Evolutionary conservation across 176 grass and related monocot species (phyloP), one percentile per base, ranked within the genome.

Genomic region (Aegilops tauschii): DNA sequence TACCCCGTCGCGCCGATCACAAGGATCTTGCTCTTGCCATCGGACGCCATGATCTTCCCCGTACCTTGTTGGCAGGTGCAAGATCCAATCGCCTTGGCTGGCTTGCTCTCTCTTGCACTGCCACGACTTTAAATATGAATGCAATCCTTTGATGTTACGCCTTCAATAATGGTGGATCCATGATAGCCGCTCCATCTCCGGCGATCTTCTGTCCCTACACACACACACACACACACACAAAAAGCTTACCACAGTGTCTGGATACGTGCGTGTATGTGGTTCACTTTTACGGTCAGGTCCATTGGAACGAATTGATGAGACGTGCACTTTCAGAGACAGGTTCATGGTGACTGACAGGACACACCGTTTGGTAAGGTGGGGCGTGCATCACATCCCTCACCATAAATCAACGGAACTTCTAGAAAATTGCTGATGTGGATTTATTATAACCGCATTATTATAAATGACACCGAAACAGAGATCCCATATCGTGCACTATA

Each of bases 1-100:
- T 83, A 88, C 2, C 93, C 90, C 7, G 93, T 94, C 23, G 44
- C 42, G 77, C 92, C 90, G 12, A 92, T 80, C 76, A 94, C 88
- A 81, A 94, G 79, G 77, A 94, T 94, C 80, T 64, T 89, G 80
- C 81, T 87, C 87, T 85, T 94, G 29, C 1, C 42, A 11, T 20
- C 59, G 7, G 37, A 65, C 37, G 59, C 61, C 78, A 77, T 77
- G 61, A 25, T 27, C 61, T 62, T 62, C 61, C n/a, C 27, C 21
- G 21, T 62, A 8, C 3, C 21, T 62, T 61, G 6, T 8, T 12
- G 11, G 10, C n/a, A 54, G 50, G 16, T 54, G 50, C 2, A 54
- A 54, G 5, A 54, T 6, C 16, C 14, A 0, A 54, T 54, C 16
- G n/a, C 3, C 61, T 62, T 62, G 3, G n/a, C n/a, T 62, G 4